Evolutionary conservation across 345 rosid species (phyloP).

Genomic region (Nasturtium officinale): DNA sequence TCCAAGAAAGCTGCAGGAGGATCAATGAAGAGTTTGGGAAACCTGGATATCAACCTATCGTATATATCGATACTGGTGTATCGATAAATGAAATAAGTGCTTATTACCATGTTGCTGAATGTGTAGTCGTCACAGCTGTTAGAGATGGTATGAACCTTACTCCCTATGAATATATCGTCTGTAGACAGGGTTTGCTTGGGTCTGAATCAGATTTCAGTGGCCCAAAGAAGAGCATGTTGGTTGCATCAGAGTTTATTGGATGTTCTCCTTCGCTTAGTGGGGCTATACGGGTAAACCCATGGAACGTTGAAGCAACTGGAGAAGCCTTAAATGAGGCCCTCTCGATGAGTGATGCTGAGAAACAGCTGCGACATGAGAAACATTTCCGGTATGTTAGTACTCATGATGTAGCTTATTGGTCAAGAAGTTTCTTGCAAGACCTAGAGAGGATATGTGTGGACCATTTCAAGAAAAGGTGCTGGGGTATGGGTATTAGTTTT

Average conservation of each 20-base stretch:
- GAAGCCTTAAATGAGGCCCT: conserved; percentile 47
- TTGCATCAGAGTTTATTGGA: conserved; percentile 48
- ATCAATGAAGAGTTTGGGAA: conserved; percentile 44
- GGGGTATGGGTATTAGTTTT: conserved; percentile 50
- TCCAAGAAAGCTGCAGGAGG: conserved; percentile 45
- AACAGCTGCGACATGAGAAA: conserved; percentile 78
- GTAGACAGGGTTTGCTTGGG: conserved; percentile 48
- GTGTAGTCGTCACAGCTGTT: conserved; percentile 48
- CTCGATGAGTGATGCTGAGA: conserved; percentile 46
- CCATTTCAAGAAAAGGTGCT: conserved; percentile 49
- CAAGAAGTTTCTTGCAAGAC: conserved; percentile 50
- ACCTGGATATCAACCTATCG: conserved; percentile 48
- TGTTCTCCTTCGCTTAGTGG: conserved; percentile 51
- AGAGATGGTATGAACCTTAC: conserved; percentile 52
- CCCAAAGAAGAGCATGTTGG: conserved; percentile 51
- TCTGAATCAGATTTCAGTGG: conserved; percentile 45
- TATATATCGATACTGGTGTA: conserved; percentile 38
- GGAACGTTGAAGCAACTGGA: conserved; percentile 50
- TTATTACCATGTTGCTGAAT: conserved; percentile 46
- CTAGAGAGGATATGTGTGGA: conserved; percentile 50
- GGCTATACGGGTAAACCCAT: conserved; percentile 48
- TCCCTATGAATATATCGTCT: conserved; percentile 46
- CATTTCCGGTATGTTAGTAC: conserved; percentile 63
- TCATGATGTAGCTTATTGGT: conserved; percentile 48
- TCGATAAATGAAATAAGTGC: conserved; percentile 42